A percentile compares a stretch with the other conserved stretches of the same genome.
phyloP scores from a whole-genome alignment of 2,329 filamentous ascomycete genomes.

The Aurifilum marmelostoma region DNA sequence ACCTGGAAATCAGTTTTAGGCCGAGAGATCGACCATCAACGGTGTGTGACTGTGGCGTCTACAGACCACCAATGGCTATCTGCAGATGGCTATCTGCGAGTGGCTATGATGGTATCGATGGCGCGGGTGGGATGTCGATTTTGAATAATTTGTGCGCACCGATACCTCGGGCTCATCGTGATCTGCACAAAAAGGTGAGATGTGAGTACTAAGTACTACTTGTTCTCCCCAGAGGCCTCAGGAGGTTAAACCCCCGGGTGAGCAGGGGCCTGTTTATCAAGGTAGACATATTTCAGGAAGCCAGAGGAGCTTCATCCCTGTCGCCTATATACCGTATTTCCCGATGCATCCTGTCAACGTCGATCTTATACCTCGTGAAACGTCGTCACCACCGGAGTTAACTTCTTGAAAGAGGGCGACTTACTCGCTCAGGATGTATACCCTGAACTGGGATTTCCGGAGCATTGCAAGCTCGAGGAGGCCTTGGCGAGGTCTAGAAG shows the following conservation, averaged over 20 bases:
- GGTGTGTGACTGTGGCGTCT: background rate
- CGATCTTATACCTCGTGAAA: conserved; percentile 9
- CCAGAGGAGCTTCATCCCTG: conserved; percentile 4
- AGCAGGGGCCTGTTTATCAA: background rate
- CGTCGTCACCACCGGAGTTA: background rate
- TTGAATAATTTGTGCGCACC: background rate
- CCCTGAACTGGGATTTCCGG: background rate
- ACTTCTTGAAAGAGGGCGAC: background rate
- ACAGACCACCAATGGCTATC: background rate
- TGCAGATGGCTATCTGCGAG: background rate
- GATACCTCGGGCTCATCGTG: background rate
- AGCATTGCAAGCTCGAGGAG: background rate
- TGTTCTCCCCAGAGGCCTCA: too few species aligned
- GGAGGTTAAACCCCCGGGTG: too few species aligned
- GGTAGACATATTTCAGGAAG: background rate
- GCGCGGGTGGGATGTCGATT: background rate
- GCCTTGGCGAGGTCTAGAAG: background rate
- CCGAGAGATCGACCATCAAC: background rate
- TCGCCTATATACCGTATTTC: background rate
- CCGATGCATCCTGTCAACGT: conserved; percentile 9
- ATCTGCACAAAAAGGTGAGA: background rate
- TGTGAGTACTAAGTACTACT: background rate
- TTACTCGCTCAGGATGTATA: background rate
- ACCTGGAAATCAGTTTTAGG: background rate
- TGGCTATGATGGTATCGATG: background rate